Percentiles rank a stretch among this genome's conserved stretches.
These are phyloP conservation scores for Gossypium schwendimanii DNA, from an alignment of 441 rosid species.

Conservation along the genomic window DNA sequence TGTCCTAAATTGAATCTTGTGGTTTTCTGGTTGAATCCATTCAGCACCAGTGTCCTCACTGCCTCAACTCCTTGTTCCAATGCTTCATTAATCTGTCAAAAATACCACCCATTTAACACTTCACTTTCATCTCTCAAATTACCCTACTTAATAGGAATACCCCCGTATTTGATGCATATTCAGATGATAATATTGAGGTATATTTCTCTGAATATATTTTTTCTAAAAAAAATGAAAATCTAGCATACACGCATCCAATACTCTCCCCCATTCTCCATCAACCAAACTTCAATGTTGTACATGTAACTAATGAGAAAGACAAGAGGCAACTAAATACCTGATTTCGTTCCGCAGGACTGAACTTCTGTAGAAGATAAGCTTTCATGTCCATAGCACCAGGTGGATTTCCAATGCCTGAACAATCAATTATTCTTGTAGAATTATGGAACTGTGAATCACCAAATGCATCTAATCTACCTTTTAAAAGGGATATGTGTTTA, in stretches of 20 bases:
- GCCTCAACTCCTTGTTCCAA: slow-evolving; percentile 66
- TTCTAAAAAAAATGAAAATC: too few species aligned
- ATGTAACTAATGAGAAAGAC: not conserved
- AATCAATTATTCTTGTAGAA: not conserved
- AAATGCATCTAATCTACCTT: not conserved
- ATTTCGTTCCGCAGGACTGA: slow-evolving; percentile 56
- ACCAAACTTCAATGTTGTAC: not conserved
- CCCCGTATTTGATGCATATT: not conserved
- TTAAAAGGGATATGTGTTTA: not conserved
- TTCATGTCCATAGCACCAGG: slow-evolving; percentile 90
- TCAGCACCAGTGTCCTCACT: slow-evolving; percentile 50
- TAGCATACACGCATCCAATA: not conserved
- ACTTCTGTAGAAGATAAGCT: slow-evolving; percentile 82
- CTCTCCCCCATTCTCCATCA: too few species aligned
- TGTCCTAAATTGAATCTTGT: slow-evolving; percentile 73
- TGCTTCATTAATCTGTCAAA: slow-evolving; percentile 59
- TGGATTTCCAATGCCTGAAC: slow-evolving; percentile 77
- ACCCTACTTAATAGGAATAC: not conserved
- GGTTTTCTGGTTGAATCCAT: slow-evolving; percentile 50
- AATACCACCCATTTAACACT: not conserved
- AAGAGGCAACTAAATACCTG: slow-evolving; percentile 29
- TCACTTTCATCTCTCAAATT: not conserved
- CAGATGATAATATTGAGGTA: not conserved
- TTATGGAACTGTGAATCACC: not conserved
- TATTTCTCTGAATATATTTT: not conserved